Evolutionary conservation across 2,329 filamentous ascomycete genomes (phyloP), one percentile per base, ranked within the genome.

Genomic region (Fusarium nurragi): DNA sequence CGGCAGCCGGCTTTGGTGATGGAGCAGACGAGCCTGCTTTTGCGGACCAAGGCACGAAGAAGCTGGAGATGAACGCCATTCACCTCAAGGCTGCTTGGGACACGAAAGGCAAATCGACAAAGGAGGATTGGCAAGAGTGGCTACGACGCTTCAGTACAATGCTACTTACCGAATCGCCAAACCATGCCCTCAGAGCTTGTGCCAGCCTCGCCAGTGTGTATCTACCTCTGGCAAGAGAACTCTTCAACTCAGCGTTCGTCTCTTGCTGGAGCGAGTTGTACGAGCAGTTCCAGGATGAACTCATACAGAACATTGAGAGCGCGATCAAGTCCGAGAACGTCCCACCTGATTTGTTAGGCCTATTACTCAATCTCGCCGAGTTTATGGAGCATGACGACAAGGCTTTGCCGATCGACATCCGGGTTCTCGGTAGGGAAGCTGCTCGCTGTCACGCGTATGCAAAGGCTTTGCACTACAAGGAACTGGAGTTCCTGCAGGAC

Each of bases 381-480:
- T 99, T 99, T 77, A 99, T 99, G 95, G 95, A 99, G 75, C 95
- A 99, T 73, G 96, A 99, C 71, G 95, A 99, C 76, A 99, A 99
- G 77, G 94, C 96, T 14, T 81, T 99, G 49, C 95, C 95, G 3
- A 99, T 99, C 64, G 96, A 99, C 74, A 97, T 99, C 65, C 86
- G 95, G 45, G 93, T 95, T 11, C 85, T 99, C 12, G 96, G 96
- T 28, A 91, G 94, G 74, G 97, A 98, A 76, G 95, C 95, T 45
- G 94, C 92, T 19, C 94, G 96, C 71, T 99, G 96, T 69, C 95
- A 99, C 77, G 96, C 95, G 6, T 99, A 97, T 75, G 95, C 95
- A 30, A 99, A 99, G 78, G 95, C 95, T 11, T 82, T 99, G 36
- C 95, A 99, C 74, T 99, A 99, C 81, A 99, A 99, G 75, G 95